Evolutionary conservation across 176 grass and related monocot genomes (phyloP).

Genomic region (Eragrostis curvula): DNA sequence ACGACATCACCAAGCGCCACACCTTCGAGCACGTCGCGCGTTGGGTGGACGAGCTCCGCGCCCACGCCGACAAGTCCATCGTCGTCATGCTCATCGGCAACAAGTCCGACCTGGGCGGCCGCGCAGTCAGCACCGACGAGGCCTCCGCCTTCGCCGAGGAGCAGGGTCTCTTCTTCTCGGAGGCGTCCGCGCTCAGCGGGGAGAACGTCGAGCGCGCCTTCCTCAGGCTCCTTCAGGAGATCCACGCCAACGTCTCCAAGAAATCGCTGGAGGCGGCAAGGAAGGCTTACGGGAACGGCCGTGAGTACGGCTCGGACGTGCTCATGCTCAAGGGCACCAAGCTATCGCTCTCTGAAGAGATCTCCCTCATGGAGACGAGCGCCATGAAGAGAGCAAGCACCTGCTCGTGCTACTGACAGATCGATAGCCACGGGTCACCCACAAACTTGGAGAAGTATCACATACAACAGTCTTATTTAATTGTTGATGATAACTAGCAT

Average conservation of each 20-base stretch:
- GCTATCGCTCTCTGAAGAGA: conserved; percentile 50
- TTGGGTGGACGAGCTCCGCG: conserved; percentile 77
- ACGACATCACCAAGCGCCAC: conserved; percentile 68
- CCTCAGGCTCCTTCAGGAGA: conserved; percentile 63
- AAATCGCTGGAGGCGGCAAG: conserved; percentile 51
- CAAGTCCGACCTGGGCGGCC: conserved; percentile 64
- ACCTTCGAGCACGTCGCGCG: conserved; percentile 63
- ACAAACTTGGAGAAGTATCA: background rate
- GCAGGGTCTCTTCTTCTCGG: conserved; percentile 90
- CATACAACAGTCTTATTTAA: background rate
- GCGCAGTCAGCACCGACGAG: conserved; percentile 46
- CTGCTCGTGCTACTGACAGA: conserved; percentile 64
- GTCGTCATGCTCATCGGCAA: conserved; percentile 86
- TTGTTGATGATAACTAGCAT: background rate
- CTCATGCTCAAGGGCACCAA: conserved; percentile 62
- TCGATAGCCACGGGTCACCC: background rate
- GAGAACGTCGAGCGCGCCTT: conserved; percentile 81
- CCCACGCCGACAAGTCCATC: conserved; percentile 78
- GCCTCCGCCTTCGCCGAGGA: conserved; percentile 74
- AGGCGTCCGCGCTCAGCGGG: conserved; percentile 81
- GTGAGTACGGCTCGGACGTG: background rate
- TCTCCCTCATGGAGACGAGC: conserved; percentile 80
- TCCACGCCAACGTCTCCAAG: conserved; percentile 63
- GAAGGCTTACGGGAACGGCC: conserved; percentile 2
- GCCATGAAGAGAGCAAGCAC: conserved; percentile 55